Evolutionary conservation across 441 rosid species (phyloP).

Genomic region (Kokia cookei): DNA sequence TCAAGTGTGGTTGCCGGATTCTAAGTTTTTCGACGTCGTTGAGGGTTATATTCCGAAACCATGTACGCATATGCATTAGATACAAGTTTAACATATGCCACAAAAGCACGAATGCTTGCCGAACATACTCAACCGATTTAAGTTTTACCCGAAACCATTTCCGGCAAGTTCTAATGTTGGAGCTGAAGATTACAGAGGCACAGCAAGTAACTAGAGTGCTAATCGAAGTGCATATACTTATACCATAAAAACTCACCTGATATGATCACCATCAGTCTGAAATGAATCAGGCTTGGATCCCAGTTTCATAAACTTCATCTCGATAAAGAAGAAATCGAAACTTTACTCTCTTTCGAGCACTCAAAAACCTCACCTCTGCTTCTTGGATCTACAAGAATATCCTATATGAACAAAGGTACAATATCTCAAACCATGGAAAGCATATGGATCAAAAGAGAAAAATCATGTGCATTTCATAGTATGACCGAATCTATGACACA

Average conservation of each 20-base stretch:
- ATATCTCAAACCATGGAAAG: conserved; percentile 7
- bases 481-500: conserved; percentile 35
- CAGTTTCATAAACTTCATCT: conserved; percentile 98
- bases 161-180: background rate
- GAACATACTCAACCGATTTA: background rate
- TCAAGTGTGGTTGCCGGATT: background rate
- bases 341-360: conserved; percentile 15
- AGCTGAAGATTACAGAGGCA: background rate
- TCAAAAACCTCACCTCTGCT: background rate
- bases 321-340: conserved; percentile 17
- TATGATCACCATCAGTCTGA: conserved; percentile 63
- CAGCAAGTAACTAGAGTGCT: background rate
- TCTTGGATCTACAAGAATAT: conserved; percentile 9
- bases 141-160: background rate
- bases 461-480: conserved; percentile 25
- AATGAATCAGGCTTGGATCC: conserved; percentile 94
- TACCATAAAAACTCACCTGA: conserved; percentile 45
- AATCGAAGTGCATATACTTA: background rate
- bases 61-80: background rate
- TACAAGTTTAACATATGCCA: background rate
- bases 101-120: background rate
- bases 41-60: background rate
- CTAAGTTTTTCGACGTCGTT: background rate
- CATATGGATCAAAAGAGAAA: conserved; percentile 16
- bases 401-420: background rate